Base-by-base conservation (phyloP, 106 monocot genomes). In the Phalaenopsis equestris region DNA sequence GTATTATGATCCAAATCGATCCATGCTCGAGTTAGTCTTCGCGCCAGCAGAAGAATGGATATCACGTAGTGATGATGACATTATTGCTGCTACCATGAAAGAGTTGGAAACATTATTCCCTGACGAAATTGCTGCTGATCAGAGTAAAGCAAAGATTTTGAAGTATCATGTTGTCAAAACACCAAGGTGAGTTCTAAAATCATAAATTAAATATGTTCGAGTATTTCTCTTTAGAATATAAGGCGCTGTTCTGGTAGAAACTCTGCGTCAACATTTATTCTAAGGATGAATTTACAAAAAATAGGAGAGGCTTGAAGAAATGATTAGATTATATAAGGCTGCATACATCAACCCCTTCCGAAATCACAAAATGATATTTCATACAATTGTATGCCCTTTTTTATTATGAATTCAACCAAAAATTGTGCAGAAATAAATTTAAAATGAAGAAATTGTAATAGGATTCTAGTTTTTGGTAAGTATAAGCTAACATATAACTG, bases 31-130 rank as follows among this genome's bases (percentile, higher is more conserved):
- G 73, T 81, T 95, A 75, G 93, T 99, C 17, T 99, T 99, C 85
- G 99, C 99, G 45, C 99, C 95, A 8, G 99, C 95, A 70, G 95
- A 93, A 23, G 88, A 95, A 84, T 99, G 95, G 99, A 90, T 99
- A 70, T 86, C 88, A 75, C 67, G 91, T 39, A 93, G 88, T 79
- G 95, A 95, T 72, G 72, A 55, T 37, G 93, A 99, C 72, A 99
- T 99, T 56, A 84, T 95, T 76, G 90, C 91, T 75, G 99, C 91
- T 17, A 99, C 95, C 12, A 91, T 99, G 99, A 77, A 88, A 79
- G 99, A 99, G 86, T 86, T 99, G 42, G 89, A 86, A 48, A 93
- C 89, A 79, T 79, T 93, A 76, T 99, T 95, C 80, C 95, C 95
- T 82, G 90, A 99, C 41, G 95, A 99, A 83, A 95, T 99, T 81